Evolutionary conservation across 2,329 filamentous ascomycete genomes (phyloP).

Genomic region (Pyricularia sp.): DNA sequence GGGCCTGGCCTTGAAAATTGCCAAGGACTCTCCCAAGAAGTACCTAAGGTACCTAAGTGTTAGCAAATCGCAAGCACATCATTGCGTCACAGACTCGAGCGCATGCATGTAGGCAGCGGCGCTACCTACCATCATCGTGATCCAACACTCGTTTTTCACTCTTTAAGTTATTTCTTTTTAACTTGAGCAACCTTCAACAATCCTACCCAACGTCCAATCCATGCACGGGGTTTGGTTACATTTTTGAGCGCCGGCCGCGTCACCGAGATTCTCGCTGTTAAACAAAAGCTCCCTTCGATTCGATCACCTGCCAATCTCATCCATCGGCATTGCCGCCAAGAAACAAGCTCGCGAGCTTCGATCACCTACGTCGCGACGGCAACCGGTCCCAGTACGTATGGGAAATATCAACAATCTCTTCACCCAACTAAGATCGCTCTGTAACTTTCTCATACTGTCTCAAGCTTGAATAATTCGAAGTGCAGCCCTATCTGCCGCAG

Average conservation of each 20-base stretch:
- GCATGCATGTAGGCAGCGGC: not conserved
- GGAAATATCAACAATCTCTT: not conserved
- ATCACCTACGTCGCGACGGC: not conserved
- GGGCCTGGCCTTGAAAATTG: not conserved
- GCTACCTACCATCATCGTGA: not conserved
- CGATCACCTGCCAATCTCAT: not conserved
- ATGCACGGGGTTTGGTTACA: not conserved
- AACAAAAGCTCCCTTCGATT: not conserved
- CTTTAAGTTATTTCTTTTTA: not conserved
- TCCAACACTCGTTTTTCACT: not conserved
- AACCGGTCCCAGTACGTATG: not conserved
- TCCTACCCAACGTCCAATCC: not conserved
- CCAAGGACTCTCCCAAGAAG: no score
- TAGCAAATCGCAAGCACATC: slow-evolving; percentile 1
- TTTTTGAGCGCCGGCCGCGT: not conserved
- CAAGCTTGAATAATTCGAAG: not conserved
- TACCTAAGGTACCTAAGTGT: not conserved
- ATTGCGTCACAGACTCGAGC: slow-evolving; percentile 12
- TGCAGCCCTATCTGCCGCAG: not conserved
- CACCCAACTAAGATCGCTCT: not conserved
- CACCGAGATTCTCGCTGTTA: not conserved
- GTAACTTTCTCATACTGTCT: not conserved
- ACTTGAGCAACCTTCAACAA: not conserved
- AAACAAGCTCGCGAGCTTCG: not conserved
- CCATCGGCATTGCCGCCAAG: not conserved